phyloP scores from a whole-genome alignment of 2,329 filamentous ascomycete genomes.

The Didymella glomerata region DNA sequence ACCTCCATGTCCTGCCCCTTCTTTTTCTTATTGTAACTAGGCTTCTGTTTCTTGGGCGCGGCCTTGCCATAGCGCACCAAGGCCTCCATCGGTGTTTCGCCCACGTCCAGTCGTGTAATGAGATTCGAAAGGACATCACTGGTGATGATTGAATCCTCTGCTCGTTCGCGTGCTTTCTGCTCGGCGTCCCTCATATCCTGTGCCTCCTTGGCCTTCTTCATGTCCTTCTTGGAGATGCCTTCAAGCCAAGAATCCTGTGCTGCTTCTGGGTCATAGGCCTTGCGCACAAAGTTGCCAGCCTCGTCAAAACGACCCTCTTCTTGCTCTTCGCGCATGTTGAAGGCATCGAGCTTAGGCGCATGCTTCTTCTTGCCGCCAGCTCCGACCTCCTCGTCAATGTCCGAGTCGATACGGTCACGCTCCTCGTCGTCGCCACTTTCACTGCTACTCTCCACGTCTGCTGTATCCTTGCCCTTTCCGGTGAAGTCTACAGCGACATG shows the following conservation, averaged over 20 bases:
- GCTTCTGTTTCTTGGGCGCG: conserved; percentile 58
- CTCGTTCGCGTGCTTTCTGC: conserved; percentile 72
- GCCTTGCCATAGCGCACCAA: conserved; percentile 79
- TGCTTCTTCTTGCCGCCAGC: conserved; percentile 90
- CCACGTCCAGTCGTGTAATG: conserved; percentile 75
- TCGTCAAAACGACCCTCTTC: conserved; percentile 95
- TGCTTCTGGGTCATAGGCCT: conserved; percentile 86
- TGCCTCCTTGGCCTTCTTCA: conserved; percentile 85
- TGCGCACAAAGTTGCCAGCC: conserved; percentile 87
- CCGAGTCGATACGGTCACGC: conserved; percentile 71
- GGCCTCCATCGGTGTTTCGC: conserved; percentile 89
- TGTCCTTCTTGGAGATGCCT: conserved; percentile 91
- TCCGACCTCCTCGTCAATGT: conserved; percentile 87
- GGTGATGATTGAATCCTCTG: conserved; percentile 77
- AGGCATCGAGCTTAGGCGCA: conserved; percentile 92
- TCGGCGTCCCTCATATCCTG: conserved; percentile 86
- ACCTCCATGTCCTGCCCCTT: conserved; percentile 72
- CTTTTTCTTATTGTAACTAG: conserved; percentile 56
- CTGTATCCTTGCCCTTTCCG: conserved; percentile 52
- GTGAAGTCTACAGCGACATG: conserved; percentile 69
- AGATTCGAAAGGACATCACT: conserved; percentile 77
- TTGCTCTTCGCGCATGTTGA: conserved; percentile 90
- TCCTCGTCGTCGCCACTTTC: conserved; percentile 69
- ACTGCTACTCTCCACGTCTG: conserved; percentile 69
- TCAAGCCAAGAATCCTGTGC: conserved; percentile 93